Conservation (phyloP, 495 filamentous ascomycete species). For the Neurospora sp. region DNA sequence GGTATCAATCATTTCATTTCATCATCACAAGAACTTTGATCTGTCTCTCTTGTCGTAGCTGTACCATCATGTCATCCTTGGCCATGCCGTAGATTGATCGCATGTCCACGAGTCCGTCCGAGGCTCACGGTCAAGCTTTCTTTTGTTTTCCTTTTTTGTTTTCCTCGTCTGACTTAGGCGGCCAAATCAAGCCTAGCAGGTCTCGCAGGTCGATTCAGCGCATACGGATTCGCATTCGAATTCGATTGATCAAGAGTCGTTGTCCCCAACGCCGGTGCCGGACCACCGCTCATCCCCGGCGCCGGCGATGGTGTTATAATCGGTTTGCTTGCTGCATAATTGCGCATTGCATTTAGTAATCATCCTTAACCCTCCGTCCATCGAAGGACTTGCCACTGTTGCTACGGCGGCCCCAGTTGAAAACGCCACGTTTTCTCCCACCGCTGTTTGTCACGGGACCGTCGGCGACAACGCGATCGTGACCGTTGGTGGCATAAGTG, state of each 20-base stretch:
- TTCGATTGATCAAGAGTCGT: background rate
- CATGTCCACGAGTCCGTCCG: background rate
- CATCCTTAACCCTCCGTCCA: slow-evolving; percentile 52
- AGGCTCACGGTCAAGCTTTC: background rate
- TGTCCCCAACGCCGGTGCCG: background rate
- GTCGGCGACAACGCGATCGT: background rate
- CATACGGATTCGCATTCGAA: background rate
- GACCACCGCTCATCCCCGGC: background rate
- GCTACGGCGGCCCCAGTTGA: slow-evolving; percentile 20
- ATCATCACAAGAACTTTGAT: background rate
- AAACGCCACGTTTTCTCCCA: background rate
- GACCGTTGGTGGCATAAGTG: background rate
- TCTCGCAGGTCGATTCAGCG: background rate
- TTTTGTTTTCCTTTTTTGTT: background rate
- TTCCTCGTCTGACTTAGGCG: background rate
- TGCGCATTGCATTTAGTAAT: slow-evolving; percentile 31
- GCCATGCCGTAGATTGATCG: background rate
- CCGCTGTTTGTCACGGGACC: background rate
- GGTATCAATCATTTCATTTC: background rate
- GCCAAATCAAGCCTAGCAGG: background rate
- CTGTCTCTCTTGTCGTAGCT: slow-evolving; percentile 1
- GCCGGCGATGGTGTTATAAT: background rate
- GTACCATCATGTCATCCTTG: background rate
- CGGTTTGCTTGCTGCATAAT: background rate
- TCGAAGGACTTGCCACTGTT: slow-evolving; percentile 36